Evolutionary conservation across 2,329 filamentous ascomycete genomes (phyloP).

Genomic region (Colletotrichum horii): DNA sequence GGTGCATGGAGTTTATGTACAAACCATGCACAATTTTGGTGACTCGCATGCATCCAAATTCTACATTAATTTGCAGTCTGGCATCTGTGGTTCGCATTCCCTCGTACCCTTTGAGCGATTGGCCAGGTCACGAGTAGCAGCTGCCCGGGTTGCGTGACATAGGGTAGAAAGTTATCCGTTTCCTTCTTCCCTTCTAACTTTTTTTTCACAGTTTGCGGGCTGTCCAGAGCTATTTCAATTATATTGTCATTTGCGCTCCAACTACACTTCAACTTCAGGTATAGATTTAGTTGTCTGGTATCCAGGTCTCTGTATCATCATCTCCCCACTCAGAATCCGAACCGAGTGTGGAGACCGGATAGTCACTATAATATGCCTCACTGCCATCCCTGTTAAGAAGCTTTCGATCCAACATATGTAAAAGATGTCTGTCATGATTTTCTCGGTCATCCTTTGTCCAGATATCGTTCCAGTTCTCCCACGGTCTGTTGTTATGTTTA

Average conservation of each 20-base stretch:
- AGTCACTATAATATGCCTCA: not conserved
- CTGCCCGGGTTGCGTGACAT: not conserved
- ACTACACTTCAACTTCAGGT: not conserved
- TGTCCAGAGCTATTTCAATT: not conserved
- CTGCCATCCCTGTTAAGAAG: not conserved
- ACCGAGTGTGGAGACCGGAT: not conserved
- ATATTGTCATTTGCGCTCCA: not conserved
- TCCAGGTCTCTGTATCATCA: not conserved
- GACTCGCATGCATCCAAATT: not conserved
- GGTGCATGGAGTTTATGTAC: not conserved
- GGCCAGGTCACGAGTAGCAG: not conserved
- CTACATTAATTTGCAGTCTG: not conserved
- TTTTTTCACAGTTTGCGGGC: no score
- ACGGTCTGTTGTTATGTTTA: not conserved
- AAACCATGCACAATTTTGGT: not conserved
- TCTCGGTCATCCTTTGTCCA: not conserved
- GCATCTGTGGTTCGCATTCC: not conserved
- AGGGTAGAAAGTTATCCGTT: not conserved
- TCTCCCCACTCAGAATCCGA: not conserved
- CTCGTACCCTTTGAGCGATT: not conserved
- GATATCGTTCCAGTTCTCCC: not conserved
- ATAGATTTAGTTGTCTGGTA: not conserved
- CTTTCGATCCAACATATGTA: not conserved
- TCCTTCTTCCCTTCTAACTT: no score
- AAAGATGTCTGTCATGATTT: not conserved